A percentile compares a stretch with the other conserved stretches of the same genome.
Conservation (phyloP, 139 green algal species). For the Tetraselmis chui region DNA sequence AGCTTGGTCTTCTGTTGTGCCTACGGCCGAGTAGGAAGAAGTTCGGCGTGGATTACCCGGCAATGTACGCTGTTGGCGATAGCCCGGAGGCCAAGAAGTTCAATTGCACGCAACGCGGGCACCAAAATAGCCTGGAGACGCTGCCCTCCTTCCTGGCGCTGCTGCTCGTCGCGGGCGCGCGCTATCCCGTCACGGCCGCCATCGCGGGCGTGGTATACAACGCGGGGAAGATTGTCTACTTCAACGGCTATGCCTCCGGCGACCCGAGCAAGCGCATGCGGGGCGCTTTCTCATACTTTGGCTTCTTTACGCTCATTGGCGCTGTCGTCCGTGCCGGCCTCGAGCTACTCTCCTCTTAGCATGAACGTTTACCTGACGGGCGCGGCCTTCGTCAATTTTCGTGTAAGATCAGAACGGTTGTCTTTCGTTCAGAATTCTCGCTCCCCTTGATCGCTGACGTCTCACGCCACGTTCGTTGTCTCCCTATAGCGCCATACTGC, state of each 20-base stretch:
- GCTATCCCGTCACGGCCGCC: constrained; percentile 33
- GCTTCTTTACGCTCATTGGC: constrained; percentile 18
- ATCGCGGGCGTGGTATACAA: constrained; percentile 24
- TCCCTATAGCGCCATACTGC: too few species aligned
- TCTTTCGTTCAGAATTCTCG: too few species aligned
- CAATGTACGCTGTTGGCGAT: constrained; percentile 37
- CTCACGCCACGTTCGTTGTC: too few species aligned
- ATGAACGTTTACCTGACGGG: too few species aligned
- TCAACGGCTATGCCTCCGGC: constrained; percentile 39
- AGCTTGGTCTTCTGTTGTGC: too few species aligned
- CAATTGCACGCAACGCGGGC: constrained; percentile 50
- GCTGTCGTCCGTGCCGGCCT: neutral
- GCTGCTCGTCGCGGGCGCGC: constrained; percentile 20
- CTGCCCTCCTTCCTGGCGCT: constrained; percentile 40
- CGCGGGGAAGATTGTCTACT: constrained; percentile 35
- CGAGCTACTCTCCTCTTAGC: neutral
- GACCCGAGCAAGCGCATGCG: constrained; percentile 30
- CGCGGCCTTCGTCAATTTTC: too few species aligned
- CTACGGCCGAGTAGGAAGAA: constrained; percentile 20
- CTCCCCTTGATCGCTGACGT: too few species aligned
- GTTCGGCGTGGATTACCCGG: constrained; percentile 45
- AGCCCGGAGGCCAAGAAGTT: constrained; percentile 22
- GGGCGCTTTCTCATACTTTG: constrained; percentile 22
- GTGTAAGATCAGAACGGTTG: too few species aligned
- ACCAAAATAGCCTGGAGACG: constrained; percentile 66